Evolutionary conservation across 2,329 filamentous ascomycete genomes (phyloP), one percentile per base, ranked within the genome.

Genomic region (Paracamarosporium sp.): DNA sequence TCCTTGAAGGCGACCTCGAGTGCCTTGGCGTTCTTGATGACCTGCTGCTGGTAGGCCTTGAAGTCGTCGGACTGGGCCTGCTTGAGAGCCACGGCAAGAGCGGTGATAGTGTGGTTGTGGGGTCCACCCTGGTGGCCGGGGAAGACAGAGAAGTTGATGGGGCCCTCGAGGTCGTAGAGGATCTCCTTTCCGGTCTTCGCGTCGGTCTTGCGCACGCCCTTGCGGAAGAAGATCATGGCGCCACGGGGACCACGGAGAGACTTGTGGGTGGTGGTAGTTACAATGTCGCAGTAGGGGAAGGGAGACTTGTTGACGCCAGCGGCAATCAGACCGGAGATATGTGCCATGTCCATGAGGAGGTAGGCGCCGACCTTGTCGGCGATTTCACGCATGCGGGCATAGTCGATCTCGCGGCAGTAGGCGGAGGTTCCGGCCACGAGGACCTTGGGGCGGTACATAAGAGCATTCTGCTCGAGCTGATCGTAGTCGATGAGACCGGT

Each of bases 81-180:
- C 82, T 97, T 96, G 58, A 99, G 85, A 12, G 95, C 95, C 47
- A 99, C 95, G 20, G 95, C 88, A 27, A 99, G 85, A 43, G 95
- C 95, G 33, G 95, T 96, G 77, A 99, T 99, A 68, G 95, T 99
- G 83, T 99, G 95, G 83, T 99, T 99, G 82, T 99, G 95, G 53
- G 95, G 95, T 24, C 95, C 95, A 75, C 95, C 95, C 79, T 99
- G 95, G 80, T 99, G 95, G 55, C 95, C 95, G 15, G 95, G 95
- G 84, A 99, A 99, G 60, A 99, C 95, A 55, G 94, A 97, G 69
- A 88, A 87, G 81, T 99, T 99, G 82, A 99, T 99, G 55, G 93
- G 91, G 27, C 85, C 86, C 78, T 98, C 95, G 40, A 99, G 89
- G 72, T 97, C 89, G 80, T 97, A 99, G 75, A 91, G 79, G 67